Percentiles rank a stretch among this genome's conserved stretches.
These are phyloP conservation scores for Hymenoscyphus fraxineus DNA, from an alignment of 2,329 filamentous ascomycete genomes.

Conservation along the genomic window DNA sequence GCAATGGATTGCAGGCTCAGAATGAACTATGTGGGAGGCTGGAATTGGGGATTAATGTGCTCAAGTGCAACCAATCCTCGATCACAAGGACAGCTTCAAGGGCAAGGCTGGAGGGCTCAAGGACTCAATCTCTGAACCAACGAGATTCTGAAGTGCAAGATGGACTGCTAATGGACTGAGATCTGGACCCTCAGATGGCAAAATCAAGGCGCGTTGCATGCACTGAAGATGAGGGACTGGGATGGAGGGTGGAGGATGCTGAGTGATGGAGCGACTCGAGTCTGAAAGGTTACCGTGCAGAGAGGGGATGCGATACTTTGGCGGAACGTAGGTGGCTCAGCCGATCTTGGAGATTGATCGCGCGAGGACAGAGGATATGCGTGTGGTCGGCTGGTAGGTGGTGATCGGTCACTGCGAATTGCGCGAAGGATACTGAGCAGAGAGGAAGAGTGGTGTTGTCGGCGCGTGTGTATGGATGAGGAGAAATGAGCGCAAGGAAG, in stretches of 20 bases:
- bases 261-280: slow-evolving; percentile 12
- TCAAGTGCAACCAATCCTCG: not conserved
- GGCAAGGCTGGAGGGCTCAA: not conserved
- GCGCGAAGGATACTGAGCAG: no score
- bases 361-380: no score
- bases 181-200: not conserved
- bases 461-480: no score
- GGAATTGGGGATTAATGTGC: not conserved
- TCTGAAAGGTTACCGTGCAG: not conserved
- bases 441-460: no score
- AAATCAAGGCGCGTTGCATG: slow-evolving; percentile 6
- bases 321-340: not conserved
- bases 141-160: not conserved
- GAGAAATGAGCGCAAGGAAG: no score
- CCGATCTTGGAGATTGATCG: not conserved
- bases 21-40: not conserved
- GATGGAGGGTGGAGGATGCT: slow-evolving; percentile 14
- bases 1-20: not conserved
- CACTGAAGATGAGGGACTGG: slow-evolving; percentile 9
- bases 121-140: not conserved
- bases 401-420: no score
- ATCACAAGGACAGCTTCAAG: slow-evolving; percentile 1
- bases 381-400: no score
- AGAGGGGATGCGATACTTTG: not conserved
- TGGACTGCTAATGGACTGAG: not conserved